Percentiles rank a stretch among this genome's conserved stretches.
Evolutionary conservation across 352 stramenopile species (phyloP).

Genomic region (Phytophthora sojae): DNA sequence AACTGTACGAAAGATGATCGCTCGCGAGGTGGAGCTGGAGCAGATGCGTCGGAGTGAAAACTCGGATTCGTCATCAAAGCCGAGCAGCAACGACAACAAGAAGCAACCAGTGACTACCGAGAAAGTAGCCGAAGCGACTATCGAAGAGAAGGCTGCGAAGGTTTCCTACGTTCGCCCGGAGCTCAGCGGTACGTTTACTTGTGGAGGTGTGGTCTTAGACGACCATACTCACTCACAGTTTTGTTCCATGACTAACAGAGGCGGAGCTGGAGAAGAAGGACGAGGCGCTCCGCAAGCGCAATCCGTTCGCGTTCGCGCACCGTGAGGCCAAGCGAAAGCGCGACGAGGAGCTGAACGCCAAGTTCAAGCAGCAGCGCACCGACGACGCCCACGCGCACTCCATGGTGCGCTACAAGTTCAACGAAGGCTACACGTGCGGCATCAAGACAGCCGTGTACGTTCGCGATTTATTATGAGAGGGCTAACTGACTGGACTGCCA

Average conservation of each 20-base stretch:
- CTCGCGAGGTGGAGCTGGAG: conserved; percentile 82
- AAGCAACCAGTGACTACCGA: neutral
- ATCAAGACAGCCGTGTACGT: conserved; percentile 91
- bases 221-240: conserved; percentile 10
- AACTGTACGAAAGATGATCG: conserved; percentile 77
- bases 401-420: conserved; percentile 88
- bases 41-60: conserved; percentile 76
- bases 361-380: conserved; percentile 44
- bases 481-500: conserved; percentile 21
- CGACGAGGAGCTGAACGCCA: conserved; percentile 51
- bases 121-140: conserved; percentile 28
- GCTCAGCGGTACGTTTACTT: conserved; percentile 55
- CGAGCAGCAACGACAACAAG: conserved; percentile 14
- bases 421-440: conserved; percentile 91
- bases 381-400: conserved; percentile 34
- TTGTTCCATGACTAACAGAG: conserved; percentile 39
- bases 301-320: conserved; percentile 84
- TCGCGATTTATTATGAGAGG: conserved; percentile 80
- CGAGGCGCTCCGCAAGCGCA: conserved; percentile 69
- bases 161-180: conserved; percentile 57
- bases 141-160: conserved; percentile 40
- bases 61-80: conserved; percentile 10
- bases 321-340: conserved; percentile 85
- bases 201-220: neutral
- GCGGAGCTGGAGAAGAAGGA: conserved; percentile 68